Percentiles rank a stretch among this genome's conserved stretches.
Evolutionary conservation across 2,329 filamentous ascomycete species (phyloP).

Genomic region (Phaeosphaeria sp.): DNA sequence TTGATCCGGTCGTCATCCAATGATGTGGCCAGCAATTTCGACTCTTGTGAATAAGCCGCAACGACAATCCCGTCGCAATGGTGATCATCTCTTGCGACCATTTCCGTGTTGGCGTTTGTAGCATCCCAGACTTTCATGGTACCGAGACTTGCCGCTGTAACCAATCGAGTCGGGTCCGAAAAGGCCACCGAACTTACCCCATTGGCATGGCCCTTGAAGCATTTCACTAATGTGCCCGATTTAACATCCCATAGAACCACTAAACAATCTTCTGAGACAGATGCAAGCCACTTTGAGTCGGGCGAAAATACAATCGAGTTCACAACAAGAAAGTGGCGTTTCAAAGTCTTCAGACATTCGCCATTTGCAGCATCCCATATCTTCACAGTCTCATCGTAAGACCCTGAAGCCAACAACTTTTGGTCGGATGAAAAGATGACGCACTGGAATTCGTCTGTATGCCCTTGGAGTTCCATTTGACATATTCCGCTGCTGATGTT

Average conservation of each 20-base stretch:
- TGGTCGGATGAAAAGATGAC: constrained; percentile 1
- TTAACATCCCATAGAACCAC: background rate
- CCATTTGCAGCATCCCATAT: constrained; percentile 4
- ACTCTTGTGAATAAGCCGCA: constrained; percentile 33
- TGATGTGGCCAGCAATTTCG: constrained; percentile 15
- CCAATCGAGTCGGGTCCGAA: background rate
- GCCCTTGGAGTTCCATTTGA: constrained; percentile 19
- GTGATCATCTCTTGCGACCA: constrained; percentile 26
- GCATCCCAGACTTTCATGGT: constrained; percentile 6
- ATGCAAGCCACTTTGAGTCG: background rate
- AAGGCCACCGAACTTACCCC: background rate
- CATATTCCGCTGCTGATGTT: constrained; percentile 18
- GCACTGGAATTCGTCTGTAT: constrained; percentile 17
- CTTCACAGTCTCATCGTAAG: constrained; percentile 13
- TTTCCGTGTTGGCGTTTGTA: background rate
- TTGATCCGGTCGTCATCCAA: constrained; percentile 6
- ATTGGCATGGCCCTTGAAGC: background rate
- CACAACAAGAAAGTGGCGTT: constrained; percentile 16
- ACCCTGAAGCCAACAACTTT: constrained; percentile 1
- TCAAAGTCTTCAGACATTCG: constrained; percentile 4
- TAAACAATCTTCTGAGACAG: background rate
- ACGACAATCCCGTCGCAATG: constrained; percentile 10
- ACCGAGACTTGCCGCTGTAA: background rate
- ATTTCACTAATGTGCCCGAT: background rate
- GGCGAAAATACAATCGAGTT: constrained; percentile 1